Conservation (phyloP, 192 early-diverging fungal species). For the Rhizoclosmatium globosum region DNA sequence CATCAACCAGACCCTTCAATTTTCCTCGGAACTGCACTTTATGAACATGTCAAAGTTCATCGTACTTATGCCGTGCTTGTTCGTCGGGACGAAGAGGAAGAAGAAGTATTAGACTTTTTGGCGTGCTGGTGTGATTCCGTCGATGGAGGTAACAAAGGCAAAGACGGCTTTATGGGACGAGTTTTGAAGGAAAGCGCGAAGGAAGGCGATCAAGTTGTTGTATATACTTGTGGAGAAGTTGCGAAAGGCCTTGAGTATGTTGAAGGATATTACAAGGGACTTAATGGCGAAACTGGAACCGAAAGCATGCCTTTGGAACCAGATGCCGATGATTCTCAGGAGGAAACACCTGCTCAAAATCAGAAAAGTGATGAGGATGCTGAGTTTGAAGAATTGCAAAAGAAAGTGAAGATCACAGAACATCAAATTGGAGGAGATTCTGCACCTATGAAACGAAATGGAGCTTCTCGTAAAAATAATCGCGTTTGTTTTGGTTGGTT, state of each 20-base stretch:
- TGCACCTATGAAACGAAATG: not conserved
- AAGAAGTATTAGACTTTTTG: constrained; percentile 36
- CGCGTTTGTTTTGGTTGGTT: not conserved
- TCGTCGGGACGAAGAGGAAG: not conserved
- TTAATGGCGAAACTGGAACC: not conserved
- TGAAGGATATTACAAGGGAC: constrained; percentile 33
- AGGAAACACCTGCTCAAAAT: not conserved
- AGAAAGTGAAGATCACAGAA: constrained; percentile 15
- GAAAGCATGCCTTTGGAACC: not conserved
- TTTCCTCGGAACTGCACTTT: constrained; percentile 14
- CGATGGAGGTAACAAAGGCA: constrained; percentile 3
- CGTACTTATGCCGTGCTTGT: constrained; percentile 36
- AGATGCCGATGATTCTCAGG: not conserved
- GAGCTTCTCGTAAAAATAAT: not conserved
- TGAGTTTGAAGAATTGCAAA: not conserved
- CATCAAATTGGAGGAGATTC: not conserved
- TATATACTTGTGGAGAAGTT: constrained; percentile 44
- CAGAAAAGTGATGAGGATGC: constrained; percentile 1
- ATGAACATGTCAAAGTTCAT: not conserved
- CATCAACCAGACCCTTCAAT: constrained; percentile 7
- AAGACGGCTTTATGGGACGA: constrained; percentile 22
- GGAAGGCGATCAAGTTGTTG: constrained; percentile 27
- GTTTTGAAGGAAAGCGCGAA: constrained; percentile 2
- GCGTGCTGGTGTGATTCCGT: constrained; percentile 10
- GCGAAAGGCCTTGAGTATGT: constrained; percentile 38